These are phyloP conservation scores for Populus ilicifolia DNA, from an alignment of 345 rosid species.

Conservation along the genomic window DNA sequence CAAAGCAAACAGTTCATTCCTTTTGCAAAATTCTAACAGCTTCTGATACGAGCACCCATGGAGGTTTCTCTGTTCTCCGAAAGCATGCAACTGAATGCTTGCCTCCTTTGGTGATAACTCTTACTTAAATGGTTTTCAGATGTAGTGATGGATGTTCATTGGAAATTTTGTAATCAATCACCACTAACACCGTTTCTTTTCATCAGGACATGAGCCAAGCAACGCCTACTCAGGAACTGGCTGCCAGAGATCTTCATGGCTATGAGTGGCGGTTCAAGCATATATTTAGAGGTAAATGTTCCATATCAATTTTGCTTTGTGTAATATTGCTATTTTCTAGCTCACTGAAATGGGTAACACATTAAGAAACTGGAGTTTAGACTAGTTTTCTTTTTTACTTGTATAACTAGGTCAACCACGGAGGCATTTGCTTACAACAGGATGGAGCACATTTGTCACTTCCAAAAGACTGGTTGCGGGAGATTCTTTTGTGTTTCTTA, in stretches of 20 bases:
- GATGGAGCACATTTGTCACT: slow-evolving; percentile 94
- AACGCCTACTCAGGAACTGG: slow-evolving; percentile 89
- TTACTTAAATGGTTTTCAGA: neutral
- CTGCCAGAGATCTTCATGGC: slow-evolving; percentile 87
- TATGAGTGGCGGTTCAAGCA: slow-evolving; percentile 94
- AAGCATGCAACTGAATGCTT: slow-evolving; percentile 91
- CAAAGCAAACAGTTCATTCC: slow-evolving; percentile 53
- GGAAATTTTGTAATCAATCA: neutral
- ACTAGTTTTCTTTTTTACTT: neutral
- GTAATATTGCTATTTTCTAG: neutral
- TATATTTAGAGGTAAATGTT: slow-evolving; percentile 68
- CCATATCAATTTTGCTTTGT: neutral
- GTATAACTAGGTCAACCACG: slow-evolving; percentile 66
- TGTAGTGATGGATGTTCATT: neutral
- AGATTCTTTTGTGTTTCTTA: slow-evolving; percentile 81
- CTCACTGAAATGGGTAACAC: neutral
- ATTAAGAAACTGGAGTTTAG: neutral
- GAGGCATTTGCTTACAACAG: slow-evolving; percentile 90
- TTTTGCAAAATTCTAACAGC: slow-evolving; percentile 92
- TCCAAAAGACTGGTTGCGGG: slow-evolving; percentile 86
- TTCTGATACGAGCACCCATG: slow-evolving; percentile 96
- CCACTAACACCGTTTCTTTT: neutral
- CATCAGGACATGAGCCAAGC: slow-evolving; percentile 80
- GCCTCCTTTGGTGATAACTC: slow-evolving; percentile 68
- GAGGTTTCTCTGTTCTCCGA: slow-evolving; percentile 89